Evolutionary conservation across 2,329 filamentous ascomycete genomes (phyloP).

Genomic region (Helotiales sp.): DNA sequence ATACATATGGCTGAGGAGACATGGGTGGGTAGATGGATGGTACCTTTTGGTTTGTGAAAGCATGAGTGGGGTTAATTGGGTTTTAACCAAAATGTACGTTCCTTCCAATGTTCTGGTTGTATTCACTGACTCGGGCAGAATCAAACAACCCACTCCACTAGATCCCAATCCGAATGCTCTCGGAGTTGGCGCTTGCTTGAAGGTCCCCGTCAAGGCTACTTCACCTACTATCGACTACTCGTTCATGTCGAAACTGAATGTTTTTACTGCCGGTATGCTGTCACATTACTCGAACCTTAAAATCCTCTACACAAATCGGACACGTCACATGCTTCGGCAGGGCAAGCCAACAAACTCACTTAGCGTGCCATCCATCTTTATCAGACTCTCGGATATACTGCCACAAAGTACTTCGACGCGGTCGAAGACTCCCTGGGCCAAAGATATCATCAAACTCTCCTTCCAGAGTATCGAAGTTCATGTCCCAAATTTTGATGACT

Average conservation of each 20-base stretch:
- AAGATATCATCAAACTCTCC: slow-evolving; percentile 57
- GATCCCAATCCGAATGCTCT: slow-evolving; percentile 11
- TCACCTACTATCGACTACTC: slow-evolving; percentile 32
- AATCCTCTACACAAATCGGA: slow-evolving; percentile 31
- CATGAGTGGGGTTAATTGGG: slow-evolving; percentile 76
- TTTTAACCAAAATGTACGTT: slow-evolving; percentile 63
- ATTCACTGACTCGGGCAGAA: slow-evolving; percentile 33
- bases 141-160: slow-evolving; percentile 9
- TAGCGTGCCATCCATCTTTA: slow-evolving; percentile 31
- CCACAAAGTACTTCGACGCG: slow-evolving; percentile 23
- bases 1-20: slow-evolving; percentile 67
- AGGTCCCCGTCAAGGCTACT: slow-evolving; percentile 29
- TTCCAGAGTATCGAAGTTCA: slow-evolving; percentile 43
- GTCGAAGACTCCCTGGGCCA: slow-evolving; percentile 50
- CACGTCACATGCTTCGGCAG: slow-evolving; percentile 29
- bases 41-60: slow-evolving; percentile 70
- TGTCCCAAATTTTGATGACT: not conserved
- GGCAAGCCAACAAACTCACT: slow-evolving; percentile 27
- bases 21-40: slow-evolving; percentile 73
- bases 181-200: slow-evolving; percentile 7
- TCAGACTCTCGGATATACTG: slow-evolving; percentile 31
- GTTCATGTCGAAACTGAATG: slow-evolving; percentile 37
- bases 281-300: slow-evolving; percentile 40
- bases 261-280: slow-evolving; percentile 39
- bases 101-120: not conserved